Evolutionary conservation across 2,329 filamentous ascomycete genomes (phyloP), one percentile per base, ranked within the genome.

Genomic region (Ophiostoma ulmi): DNA sequence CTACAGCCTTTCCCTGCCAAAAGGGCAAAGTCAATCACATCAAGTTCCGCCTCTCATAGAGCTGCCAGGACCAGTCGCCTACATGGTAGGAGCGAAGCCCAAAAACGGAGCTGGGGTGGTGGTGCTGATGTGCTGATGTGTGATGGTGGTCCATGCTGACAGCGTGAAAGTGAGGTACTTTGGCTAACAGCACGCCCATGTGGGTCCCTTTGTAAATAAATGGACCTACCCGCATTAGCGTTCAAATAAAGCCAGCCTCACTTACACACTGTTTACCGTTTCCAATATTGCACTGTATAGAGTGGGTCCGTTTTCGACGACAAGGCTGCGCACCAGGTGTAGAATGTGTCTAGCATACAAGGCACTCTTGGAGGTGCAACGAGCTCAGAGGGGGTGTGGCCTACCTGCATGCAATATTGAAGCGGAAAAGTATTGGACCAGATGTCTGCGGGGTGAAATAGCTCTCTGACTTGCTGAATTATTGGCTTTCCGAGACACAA

Each of bases 231-330:
- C n/a, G 14, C 52, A 39, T 17, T 66, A 66, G 63, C 63, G 63
- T 22, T 5, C 20, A n/a, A 66, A 13, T 22, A 14, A 58, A 22
- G 63, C 5, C 64, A 67, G 64, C 64, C 64, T 67, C 64, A 67
- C 64, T 67, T 41, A 67, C 64, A 66, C 63, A 26, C 38, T 67
- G 64, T 41, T 41, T n/a, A 26, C 64, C 36, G 38, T 41, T 41
- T 38, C 22, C 36, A 41, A 67, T 67, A 26, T 44, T 41, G 36
- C 36, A 44, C 64, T 67, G 64, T 44, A 8, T 11, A 39, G 17
- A 44, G 38, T 67, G 36, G 64, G 38, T 31, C 35, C 17, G 3
- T 13, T 5, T 5, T 41, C n/a, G 64, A 13, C 20, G 65, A 70
- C 64, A 72, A 72, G 39, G 68, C 67, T 41, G 36, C 20, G 26